Evolutionary conservation across 2,329 filamentous ascomycete species (phyloP), one percentile per base, ranked within the genome.

Genomic region (Alternaria viburni): DNA sequence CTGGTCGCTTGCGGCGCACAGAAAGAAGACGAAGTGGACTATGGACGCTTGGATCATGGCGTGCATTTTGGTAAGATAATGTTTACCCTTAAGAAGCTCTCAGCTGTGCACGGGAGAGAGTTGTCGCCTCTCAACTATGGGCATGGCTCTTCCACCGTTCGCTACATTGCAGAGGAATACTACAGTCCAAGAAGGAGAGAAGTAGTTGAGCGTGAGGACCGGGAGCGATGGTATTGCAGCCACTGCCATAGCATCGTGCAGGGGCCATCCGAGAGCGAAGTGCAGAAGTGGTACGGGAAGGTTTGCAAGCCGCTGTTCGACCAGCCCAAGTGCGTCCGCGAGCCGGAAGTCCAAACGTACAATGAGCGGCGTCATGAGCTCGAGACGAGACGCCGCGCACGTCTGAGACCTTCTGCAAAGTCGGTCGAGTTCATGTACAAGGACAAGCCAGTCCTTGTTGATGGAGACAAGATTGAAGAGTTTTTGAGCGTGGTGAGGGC

Each of bases 51-150:
- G 23, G 65, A 65, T 28, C 81, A 83, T 61, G 78, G 75, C 2
- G 57, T 78, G 4, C 78, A 81, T 43, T 83, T 82, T 52, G 79
- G 77, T n/a, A 79, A 80, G 50, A 71, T 83, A 55, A 68, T 81
- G 62, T 70, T 71, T 47, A 74, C 79, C 3, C 80, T 83, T 61
- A 76, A 73, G 57, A 74, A 79, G 23, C 70, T 81, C 12, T 72
- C 65, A 59, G 74, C 30, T 30, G 63, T 46, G 25, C 68, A 60
- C 67, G 76, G 67, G 25, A 69, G 57, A 62, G 76, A 62, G 56
- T 66, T 82, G n/a, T 36, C 60, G 13, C 67, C 70, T 1, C 67
- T 82, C 19, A 69, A 75, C 26, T 81, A 81, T 61, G 79, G 79
- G 51, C 68, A 75, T 28, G 23, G 28, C 30, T 64, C 68, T 11